Conservation (phyloP, 1,139 yeast genomes). For the Geotrichum citri-aurantii region DNA sequence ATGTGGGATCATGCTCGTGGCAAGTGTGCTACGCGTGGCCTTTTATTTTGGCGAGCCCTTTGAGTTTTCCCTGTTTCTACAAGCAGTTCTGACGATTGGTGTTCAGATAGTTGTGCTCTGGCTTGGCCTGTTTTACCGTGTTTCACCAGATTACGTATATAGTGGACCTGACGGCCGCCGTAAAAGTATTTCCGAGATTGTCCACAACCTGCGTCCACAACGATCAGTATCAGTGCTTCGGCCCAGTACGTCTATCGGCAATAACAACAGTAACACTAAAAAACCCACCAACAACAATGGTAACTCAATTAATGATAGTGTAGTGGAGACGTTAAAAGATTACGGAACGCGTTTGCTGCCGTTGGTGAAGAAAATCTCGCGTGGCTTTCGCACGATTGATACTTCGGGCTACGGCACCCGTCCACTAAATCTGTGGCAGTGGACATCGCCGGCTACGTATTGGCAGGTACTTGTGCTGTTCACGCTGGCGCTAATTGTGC, state of each 20-base stretch:
- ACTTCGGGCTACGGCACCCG: conserved; percentile 37
- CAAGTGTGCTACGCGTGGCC: conserved; percentile 65
- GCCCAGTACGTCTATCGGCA: not conserved
- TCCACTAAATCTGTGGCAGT: conserved; percentile 76
- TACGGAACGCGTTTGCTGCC: conserved; percentile 1
- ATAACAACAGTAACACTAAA: not conserved
- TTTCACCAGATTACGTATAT: not conserved
- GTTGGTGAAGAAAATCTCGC: not conserved
- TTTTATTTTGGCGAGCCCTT: conserved; percentile 77
- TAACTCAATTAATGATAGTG: not conserved
- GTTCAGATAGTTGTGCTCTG: conserved; percentile 62
- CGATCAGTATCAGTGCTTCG: conserved; percentile 6
- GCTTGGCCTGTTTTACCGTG: conserved; percentile 58
- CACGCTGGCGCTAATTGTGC: conserved; percentile 37
- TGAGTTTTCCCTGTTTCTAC: conserved; percentile 67
- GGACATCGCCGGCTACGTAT: conserved; percentile 57
- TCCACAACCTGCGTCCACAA: conserved; percentile 9
- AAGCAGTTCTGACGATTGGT: conserved; percentile 69
- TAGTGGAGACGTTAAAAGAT: not conserved
- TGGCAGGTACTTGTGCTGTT: conserved; percentile 64
- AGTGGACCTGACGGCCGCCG: conserved; percentile 2
- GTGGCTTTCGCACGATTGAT: not conserved
- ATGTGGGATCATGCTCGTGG: conserved; percentile 83
- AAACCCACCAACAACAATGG: not conserved
- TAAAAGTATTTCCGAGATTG: not conserved